Evolutionary conservation across 2,329 filamentous ascomycete genomes (phyloP).

Genomic region (Aspergillus sp.): DNA sequence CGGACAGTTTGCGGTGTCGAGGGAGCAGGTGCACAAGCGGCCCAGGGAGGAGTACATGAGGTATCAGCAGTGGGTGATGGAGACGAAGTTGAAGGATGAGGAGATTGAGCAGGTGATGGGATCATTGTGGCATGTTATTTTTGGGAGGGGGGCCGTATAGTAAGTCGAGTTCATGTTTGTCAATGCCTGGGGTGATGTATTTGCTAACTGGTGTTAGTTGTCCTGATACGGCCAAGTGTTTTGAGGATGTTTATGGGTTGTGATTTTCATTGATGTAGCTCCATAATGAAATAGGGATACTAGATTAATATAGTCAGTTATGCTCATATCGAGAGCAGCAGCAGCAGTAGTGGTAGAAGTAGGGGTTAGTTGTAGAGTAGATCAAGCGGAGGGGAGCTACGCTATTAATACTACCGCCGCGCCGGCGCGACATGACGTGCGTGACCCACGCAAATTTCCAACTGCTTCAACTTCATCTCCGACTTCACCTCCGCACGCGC

Average conservation of each 20-base stretch:
- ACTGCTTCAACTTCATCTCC: slow-evolving; percentile 21
- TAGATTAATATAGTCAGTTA: no score
- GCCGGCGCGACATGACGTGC: slow-evolving; percentile 20
- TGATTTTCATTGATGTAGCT: not conserved
- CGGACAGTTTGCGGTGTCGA: slow-evolving; percentile 65
- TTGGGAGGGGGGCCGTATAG: slow-evolving; percentile 44
- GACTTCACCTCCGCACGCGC: slow-evolving; percentile 2
- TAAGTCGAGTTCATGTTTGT: slow-evolving; percentile 25
- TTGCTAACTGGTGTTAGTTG: slow-evolving; percentile 23
- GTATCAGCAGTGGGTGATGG: slow-evolving; percentile 60
- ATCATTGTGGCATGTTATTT: slow-evolving; percentile 65
- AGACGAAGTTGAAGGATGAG: slow-evolving; percentile 56
- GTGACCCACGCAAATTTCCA: slow-evolving; percentile 16
- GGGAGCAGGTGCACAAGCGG: slow-evolving; percentile 52
- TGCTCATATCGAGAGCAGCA: no score
- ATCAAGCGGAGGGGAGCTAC: not conserved
- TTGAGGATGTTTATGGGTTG: slow-evolving; percentile 28
- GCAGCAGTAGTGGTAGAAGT: no score
- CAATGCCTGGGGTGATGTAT: not conserved
- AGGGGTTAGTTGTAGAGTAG: not conserved
- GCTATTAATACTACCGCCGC: not conserved
- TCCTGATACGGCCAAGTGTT: slow-evolving; percentile 29
- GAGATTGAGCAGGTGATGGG: slow-evolving; percentile 62
- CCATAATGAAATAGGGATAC: no score
- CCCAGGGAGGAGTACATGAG: slow-evolving; percentile 55